These are phyloP conservation scores for Omphalotus olearius DNA, from an alignment of 1,284 basidiomycete species.

Conservation along the genomic window DNA sequence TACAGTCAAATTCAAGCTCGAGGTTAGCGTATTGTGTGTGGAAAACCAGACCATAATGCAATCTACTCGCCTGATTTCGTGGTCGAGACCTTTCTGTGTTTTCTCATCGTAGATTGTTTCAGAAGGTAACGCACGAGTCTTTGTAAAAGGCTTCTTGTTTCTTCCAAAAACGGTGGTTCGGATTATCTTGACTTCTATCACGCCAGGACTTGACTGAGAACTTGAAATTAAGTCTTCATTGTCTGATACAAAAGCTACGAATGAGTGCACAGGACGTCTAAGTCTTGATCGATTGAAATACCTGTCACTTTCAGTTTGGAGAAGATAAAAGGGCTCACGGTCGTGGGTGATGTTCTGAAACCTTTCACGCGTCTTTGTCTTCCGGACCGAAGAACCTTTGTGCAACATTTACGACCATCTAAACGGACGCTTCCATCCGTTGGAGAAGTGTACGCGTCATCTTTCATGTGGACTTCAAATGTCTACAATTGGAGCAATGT, in stretches of 20 bases:
- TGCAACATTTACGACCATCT: too few relatives aligned
- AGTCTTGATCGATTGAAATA: background rate
- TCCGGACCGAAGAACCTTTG: too few relatives aligned
- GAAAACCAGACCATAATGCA: too few relatives aligned
- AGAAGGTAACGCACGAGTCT: background rate
- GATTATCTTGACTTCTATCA: background rate
- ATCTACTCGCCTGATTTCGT: background rate
- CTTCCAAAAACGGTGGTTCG: background rate
- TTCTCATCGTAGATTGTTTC: background rate
- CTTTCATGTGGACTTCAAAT: too few relatives aligned
- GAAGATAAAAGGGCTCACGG: background rate
- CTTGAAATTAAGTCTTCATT: background rate
- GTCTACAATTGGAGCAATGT: too few relatives aligned
- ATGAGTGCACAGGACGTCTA: background rate
- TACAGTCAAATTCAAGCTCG: too few relatives aligned
- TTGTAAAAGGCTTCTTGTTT: background rate
- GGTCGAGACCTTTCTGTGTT: conserved; percentile 6
- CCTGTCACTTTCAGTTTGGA: conserved; percentile 1
- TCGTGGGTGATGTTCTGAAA: background rate
- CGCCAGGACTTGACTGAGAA: background rate
- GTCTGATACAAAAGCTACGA: background rate
- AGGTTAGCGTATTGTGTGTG: too few relatives aligned
- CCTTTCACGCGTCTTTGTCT: background rate
- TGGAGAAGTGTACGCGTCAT: too few relatives aligned
- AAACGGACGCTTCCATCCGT: too few relatives aligned